Evolutionary conservation across 345 rosid genomes (phyloP).

Genomic region (Aethionema arabicum): DNA sequence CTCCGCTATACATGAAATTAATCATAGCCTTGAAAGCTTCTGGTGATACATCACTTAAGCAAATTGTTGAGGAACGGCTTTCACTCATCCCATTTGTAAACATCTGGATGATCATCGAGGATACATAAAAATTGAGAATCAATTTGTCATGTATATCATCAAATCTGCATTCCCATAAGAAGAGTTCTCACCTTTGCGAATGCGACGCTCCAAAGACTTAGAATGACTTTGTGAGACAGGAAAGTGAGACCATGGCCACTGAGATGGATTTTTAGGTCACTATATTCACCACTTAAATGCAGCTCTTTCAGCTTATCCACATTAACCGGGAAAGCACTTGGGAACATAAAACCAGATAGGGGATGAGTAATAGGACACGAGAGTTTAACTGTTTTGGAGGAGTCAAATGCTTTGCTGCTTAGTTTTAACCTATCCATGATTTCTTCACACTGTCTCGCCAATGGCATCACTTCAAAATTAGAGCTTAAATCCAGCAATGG

Average conservation of each 20-base stretch:
- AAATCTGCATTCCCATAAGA: background rate
- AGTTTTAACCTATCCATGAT: conserved; percentile 50
- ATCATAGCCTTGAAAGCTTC: conserved; percentile 82
- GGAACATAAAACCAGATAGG: conserved; percentile 48
- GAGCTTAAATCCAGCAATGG: conserved; percentile 56
- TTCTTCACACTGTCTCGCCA: conserved; percentile 82
- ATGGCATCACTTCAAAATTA: conserved; percentile 64
- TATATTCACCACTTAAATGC: conserved; percentile 49
- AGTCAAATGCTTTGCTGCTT: conserved; percentile 51
- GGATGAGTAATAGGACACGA: conserved; percentile 54
- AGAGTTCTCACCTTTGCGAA: conserved; percentile 74
- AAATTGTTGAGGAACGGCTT: conserved; percentile 64
- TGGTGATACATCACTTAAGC: conserved; percentile 68
- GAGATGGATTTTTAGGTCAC: conserved; percentile 58
- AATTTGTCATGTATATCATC: background rate
- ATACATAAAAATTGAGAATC: conserved; percentile 11
- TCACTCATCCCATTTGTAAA: conserved; percentile 98
- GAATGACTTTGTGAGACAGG: conserved; percentile 68
- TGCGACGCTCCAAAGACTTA: conserved; percentile 85
- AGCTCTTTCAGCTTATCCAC: conserved; percentile 56
- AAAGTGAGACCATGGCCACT: conserved; percentile 68
- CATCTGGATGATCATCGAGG: conserved; percentile 58
- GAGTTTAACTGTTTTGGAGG: conserved; percentile 58
- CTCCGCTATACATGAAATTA: conserved; percentile 80
- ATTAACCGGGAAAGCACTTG: conserved; percentile 67